Evolutionary conservation across 441 rosid genomes (phyloP), one percentile per base, ranked within the genome.

Genomic region (Gossypium gossypioides): DNA sequence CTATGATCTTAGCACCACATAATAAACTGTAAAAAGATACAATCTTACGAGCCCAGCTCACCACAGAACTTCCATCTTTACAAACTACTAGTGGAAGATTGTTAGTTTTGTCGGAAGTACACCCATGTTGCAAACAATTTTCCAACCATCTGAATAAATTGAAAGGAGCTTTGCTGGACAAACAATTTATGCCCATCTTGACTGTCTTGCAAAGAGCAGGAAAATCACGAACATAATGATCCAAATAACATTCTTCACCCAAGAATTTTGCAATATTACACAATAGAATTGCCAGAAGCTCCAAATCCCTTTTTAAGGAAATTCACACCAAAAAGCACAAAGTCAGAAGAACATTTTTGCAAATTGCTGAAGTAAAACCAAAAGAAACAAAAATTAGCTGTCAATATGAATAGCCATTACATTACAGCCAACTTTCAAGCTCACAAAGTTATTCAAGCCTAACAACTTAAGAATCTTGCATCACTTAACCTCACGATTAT

Each of bases 211-310:
- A 75, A 67, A 92, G 91, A 73, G 75, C 60, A 71, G 99, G 98
- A 82, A 96, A 92, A 84, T 96, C 99, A 72, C 98, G 99, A 76
- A 85, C 77, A 79, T 93, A 96, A 83, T 96, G 89, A 84, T 96
- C 99, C 75, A 89, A 63, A 81, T 85, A 92, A 84, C 88, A 85
- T 71, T 82, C 87, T 78, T 87, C 90, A 34, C 89, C 91, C 89
- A 96, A 85, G 79, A 74, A 85, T 77, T 84, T 85, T 32, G 99
- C 93, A 76, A 92, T 84, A 65, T 79, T 78, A 76, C 91, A 89
- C 73, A 92, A 78, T 22, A 91, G 83, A 82, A 81, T 79, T 40
- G 91, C 93, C 80, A 95, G 78, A 76, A 83, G 89, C 84, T 95
- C 87, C 86, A 88, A 82, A 85, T 95, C 99, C 92, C 99, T 96